These are phyloP conservation scores for Closterium sp. DNA, from an alignment of 139 green algal species.

Conservation along the genomic window DNA sequence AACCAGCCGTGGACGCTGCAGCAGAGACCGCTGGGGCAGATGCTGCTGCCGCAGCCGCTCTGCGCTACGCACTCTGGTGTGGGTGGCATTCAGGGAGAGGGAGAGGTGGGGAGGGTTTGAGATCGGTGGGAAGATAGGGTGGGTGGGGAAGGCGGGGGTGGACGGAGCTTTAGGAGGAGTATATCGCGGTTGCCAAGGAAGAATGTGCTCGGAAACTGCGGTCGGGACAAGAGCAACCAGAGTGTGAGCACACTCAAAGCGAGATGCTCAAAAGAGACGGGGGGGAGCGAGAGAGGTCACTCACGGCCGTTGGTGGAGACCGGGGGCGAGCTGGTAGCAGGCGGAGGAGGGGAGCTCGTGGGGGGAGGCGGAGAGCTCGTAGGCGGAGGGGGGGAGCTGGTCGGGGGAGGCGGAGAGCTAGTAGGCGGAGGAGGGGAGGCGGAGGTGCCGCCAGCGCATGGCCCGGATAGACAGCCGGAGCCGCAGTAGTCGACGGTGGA, in stretches of 20 bases:
- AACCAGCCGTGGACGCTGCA: slow-evolving; percentile 8
- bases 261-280: too few relatives aligned
- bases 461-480: not conserved
- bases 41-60: not conserved
- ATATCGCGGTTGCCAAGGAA: too few relatives aligned
- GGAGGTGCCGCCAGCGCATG: not conserved
- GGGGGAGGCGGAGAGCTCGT: not conserved
- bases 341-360: not conserved
- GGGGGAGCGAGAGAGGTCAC: not conserved
- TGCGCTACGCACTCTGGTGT: not conserved
- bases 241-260: not conserved
- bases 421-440: not conserved
- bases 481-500: slow-evolving; percentile 17
- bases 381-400: not conserved
- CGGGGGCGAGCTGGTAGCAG: not conserved
- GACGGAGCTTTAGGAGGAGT: too few relatives aligned
- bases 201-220: too few relatives aligned
- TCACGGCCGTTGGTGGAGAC: not conserved
- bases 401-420: not conserved
- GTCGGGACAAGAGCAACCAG: not conserved
- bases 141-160: too few relatives aligned
- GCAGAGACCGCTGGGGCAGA: not conserved
- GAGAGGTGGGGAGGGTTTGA: too few relatives aligned
- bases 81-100: too few relatives aligned
- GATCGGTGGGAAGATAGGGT: too few relatives aligned